These are phyloP conservation scores for Medicago lupulina DNA, from an alignment of 306 rosid genomes.

Conservation along the genomic window DNA sequence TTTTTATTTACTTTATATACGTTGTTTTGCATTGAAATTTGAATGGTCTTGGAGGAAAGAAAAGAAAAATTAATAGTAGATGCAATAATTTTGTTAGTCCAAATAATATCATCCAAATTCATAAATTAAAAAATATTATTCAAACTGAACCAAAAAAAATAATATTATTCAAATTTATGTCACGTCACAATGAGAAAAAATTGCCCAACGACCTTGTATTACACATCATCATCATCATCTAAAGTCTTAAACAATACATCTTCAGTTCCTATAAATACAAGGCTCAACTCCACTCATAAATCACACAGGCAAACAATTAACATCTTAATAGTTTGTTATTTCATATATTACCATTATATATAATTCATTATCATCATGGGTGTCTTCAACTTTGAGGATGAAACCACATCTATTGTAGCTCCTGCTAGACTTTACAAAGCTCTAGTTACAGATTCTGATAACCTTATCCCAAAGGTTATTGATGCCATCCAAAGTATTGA, in stretches of 20 bases:
- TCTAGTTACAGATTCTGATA: slow-evolving; percentile 30
- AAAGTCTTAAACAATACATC: background rate
- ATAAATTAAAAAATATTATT: too few relatives aligned
- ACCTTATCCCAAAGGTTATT: slow-evolving; percentile 22
- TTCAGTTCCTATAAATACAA: slow-evolving; percentile 28
- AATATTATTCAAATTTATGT: too few relatives aligned
- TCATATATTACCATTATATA: background rate
- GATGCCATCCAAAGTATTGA: slow-evolving; percentile 29
- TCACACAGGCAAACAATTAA: background rate
- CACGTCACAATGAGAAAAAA: background rate
- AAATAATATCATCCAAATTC: background rate
- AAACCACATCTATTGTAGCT: slow-evolving; percentile 25
- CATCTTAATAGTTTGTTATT: background rate
- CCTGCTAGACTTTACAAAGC: slow-evolving; percentile 47
- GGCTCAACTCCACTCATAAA: slow-evolving; percentile 10
- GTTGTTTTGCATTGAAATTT: background rate
- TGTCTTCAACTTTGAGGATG: slow-evolving; percentile 32
- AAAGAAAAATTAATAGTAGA: background rate
- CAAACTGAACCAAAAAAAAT: too few relatives aligned
- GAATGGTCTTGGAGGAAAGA: background rate
- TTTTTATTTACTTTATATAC: too few relatives aligned
- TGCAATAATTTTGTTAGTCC: background rate
- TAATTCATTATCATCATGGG: slow-evolving; percentile 40
- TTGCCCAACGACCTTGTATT: background rate
- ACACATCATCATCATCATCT: background rate